Evolutionary conservation across 1,139 yeast genomes (phyloP).

Genomic region (Magnusiomyces magnusii): DNA sequence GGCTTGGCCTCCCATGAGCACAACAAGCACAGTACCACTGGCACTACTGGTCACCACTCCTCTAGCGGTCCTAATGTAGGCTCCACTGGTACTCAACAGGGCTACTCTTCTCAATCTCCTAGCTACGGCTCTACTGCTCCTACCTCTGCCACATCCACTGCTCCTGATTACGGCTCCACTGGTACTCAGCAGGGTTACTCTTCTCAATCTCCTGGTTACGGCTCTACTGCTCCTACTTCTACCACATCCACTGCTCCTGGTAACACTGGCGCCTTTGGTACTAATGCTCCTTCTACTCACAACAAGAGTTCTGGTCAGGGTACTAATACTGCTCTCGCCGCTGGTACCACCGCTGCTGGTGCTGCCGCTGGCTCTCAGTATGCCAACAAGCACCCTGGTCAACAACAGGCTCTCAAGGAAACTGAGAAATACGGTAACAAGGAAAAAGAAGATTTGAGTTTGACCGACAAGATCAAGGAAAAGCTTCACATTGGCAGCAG

Average conservation of each 20-base stretch:
- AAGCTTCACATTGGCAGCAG: conserved; percentile 15
- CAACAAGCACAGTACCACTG: background rate
- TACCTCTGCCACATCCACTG: background rate
- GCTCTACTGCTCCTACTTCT: background rate
- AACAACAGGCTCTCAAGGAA: background rate
- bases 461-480: conserved; percentile 13
- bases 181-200: background rate
- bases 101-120: background rate
- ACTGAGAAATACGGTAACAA: background rate
- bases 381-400: background rate
- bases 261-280: background rate
- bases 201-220: background rate
- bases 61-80: background rate
- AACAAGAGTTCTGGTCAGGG: background rate
- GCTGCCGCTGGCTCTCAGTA: background rate
- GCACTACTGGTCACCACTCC: background rate
- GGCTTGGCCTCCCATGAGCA: too few species aligned
- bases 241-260: background rate
- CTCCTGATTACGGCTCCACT: background rate
- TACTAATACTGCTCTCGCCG: background rate
- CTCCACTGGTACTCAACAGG: conserved; percentile 2
- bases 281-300: background rate
- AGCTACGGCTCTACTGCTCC: background rate
- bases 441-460: background rate
- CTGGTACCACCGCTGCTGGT: background rate